Conservation (phyloP, 257 asterid species). For the Agastache rugosa region DNA sequence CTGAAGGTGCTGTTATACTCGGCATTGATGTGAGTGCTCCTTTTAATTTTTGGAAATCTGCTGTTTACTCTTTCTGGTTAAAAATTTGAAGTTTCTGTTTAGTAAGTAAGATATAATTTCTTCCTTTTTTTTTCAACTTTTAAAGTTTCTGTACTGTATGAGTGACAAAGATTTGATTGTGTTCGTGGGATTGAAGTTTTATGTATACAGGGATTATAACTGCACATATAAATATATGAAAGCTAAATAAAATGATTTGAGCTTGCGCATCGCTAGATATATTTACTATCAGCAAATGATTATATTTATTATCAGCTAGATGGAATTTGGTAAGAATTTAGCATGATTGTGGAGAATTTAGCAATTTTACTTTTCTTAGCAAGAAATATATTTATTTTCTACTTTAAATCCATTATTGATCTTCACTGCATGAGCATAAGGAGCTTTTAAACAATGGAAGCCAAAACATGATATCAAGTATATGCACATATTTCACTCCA, state of each 20-base stretch:
- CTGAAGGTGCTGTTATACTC: constrained; percentile 75
- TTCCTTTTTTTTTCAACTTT: background rate
- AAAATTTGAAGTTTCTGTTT: constrained; percentile 27
- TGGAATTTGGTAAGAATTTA: constrained; percentile 17
- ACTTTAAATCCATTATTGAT: background rate
- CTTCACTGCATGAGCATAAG: background rate
- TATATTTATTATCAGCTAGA: background rate
- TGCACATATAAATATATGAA: background rate
- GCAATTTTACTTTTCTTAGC: background rate
- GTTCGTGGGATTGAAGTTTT: constrained; percentile 18
- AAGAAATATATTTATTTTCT: background rate
- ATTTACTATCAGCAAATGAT: background rate
- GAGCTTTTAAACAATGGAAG: constrained; percentile 6
- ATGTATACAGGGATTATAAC: background rate
- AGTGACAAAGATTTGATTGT: background rate
- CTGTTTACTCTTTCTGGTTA: constrained; percentile 7
- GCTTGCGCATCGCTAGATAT: background rate
- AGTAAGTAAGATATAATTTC: constrained; percentile 6
- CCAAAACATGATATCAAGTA: background rate
- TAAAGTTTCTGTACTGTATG: background rate
- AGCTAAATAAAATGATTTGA: background rate
- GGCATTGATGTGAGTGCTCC: constrained; percentile 68
- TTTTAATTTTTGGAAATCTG: background rate
- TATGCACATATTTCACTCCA: background rate
- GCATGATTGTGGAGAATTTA: background rate